Conservation (phyloP, 306 rosid genomes). For the Acmispon strigosus region DNA sequence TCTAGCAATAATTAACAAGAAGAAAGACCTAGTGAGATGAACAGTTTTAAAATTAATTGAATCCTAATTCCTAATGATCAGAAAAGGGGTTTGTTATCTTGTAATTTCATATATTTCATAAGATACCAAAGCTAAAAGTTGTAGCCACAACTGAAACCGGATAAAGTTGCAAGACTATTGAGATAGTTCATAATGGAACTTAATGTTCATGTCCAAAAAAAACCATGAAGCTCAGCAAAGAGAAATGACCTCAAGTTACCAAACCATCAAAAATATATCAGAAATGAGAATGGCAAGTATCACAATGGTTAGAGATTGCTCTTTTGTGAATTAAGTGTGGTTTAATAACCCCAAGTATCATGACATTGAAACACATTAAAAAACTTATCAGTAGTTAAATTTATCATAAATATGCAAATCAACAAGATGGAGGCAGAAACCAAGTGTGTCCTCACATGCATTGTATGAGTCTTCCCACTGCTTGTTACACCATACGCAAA, state of each 20-base stretch:
- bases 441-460: constrained; percentile 72
- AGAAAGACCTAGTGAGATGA: background rate
- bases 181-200: background rate
- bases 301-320: background rate
- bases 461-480: constrained; percentile 99
- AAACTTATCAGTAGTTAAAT: background rate
- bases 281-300: background rate
- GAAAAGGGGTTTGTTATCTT: background rate
- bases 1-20: background rate
- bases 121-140: background rate
- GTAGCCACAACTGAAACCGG: background rate
- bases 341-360: background rate
- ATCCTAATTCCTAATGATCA: background rate
- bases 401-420: constrained; percentile 3
- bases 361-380: background rate
- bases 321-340: background rate
- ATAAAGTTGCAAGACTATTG: background rate
- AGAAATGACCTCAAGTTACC: background rate
- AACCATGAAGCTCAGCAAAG: background rate
- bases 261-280: constrained; percentile 2
- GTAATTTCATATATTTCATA: background rate
- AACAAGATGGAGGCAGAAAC: constrained; percentile 14
- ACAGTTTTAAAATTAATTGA: background rate
- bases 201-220: background rate
- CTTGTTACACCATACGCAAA: constrained; percentile 99